phyloP scores from a whole-genome alignment of 2,329 filamentous ascomycete species.

The Eurotiales sp. region DNA sequence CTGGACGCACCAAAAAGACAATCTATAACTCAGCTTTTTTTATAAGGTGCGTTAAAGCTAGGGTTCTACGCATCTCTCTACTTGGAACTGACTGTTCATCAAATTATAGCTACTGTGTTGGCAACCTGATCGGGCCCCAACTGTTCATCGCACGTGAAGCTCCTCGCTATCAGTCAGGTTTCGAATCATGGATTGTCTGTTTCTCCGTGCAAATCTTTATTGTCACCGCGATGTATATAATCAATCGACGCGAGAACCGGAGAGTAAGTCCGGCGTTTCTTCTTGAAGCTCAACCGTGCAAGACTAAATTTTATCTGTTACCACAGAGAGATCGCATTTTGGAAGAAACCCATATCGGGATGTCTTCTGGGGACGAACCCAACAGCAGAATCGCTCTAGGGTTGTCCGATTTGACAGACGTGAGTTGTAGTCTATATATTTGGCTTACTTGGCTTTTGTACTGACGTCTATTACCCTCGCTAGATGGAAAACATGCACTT shows the following conservation, averaged over 20 bases:
- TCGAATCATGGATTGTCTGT: slow-evolving; percentile 17
- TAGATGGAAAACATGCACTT: not conserved
- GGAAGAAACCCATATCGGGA: not conserved
- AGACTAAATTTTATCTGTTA: not conserved
- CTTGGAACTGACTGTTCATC: slow-evolving; percentile 33
- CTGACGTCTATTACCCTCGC: not conserved
- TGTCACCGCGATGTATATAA: not conserved
- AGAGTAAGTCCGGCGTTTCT: not conserved
- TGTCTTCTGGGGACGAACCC: not conserved
- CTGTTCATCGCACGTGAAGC: slow-evolving; percentile 41
- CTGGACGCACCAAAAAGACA: slow-evolving; percentile 45
- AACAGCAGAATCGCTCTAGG: not conserved
- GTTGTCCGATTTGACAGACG: not conserved
- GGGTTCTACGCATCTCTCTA: too few species aligned
- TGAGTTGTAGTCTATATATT: not conserved
- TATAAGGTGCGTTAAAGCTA: slow-evolving; percentile 28
- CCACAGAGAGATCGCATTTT: not conserved
- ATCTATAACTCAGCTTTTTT: slow-evolving; percentile 42
- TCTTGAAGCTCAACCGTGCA: not conserved
- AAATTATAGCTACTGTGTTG: slow-evolving; percentile 44
- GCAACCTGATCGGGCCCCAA: slow-evolving; percentile 45
- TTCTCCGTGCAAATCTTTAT: not conserved
- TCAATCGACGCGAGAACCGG: not conserved
- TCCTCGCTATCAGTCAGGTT: slow-evolving; percentile 24
- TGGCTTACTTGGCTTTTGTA: not conserved